These are phyloP conservation scores for Tulasnella sp. DNA, from an alignment of 768 basidiomycete genomes.

Conservation along the genomic window DNA sequence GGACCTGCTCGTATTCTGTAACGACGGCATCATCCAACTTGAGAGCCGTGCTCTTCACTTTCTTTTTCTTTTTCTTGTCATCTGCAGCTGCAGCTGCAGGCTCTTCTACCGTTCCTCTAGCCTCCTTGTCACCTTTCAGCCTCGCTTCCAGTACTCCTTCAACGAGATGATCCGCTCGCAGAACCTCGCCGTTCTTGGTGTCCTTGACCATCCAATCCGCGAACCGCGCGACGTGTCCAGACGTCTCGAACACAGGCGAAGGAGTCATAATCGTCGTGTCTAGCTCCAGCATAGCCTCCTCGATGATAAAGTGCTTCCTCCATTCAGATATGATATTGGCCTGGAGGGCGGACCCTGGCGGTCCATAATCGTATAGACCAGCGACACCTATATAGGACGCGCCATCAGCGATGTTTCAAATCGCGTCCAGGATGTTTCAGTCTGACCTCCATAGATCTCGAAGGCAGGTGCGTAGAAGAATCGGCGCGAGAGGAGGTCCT, in stretches of 20 bases:
- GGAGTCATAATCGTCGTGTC: conserved; percentile 98
- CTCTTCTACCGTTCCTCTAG: conserved; percentile 62
- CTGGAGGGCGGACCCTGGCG: conserved; percentile 88
- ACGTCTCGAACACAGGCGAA: conserved; percentile 87
- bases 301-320: conserved; percentile 96
- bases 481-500: conserved; percentile 73
- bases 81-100: conserved; percentile 41
- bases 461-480: conserved; percentile 99
- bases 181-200: conserved; percentile 85
- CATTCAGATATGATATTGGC: conserved; percentile 95
- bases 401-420: not conserved
- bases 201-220: conserved; percentile 99
- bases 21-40: conserved; percentile 65
- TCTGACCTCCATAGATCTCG: conserved; percentile 94
- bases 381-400: conserved; percentile 64
- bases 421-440: too few relatives aligned
- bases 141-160: conserved; percentile 85
- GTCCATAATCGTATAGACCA: conserved; percentile 96
- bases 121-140: conserved; percentile 82
- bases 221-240: conserved; percentile 95
- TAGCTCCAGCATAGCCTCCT: conserved; percentile 96
- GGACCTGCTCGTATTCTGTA: conserved; percentile 63
- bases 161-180: conserved; percentile 93
- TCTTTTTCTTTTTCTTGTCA: conserved; percentile 63
- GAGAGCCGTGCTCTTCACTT: conserved; percentile 57